Evolutionary conservation across 331 rosid species (phyloP), one percentile per base, ranked within the genome.

Genomic region (Telfairia occidentalis): DNA sequence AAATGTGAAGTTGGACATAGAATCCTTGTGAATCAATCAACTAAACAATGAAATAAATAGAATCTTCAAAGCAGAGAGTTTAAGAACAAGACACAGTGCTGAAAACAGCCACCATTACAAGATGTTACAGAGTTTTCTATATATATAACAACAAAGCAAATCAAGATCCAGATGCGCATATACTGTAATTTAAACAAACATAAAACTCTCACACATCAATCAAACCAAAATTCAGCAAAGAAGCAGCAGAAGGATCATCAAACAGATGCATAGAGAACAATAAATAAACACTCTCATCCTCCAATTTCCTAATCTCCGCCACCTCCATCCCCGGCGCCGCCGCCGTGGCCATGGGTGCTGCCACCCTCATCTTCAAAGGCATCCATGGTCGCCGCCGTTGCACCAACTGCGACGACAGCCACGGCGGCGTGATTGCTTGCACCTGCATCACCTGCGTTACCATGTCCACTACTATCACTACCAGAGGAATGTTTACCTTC

Each of bases 391-490:
- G 21, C 58, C 0, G 59, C 75, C 0, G 60, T 10, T 8, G 57
- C 26, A 18, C 24, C 57, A 28, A 29, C 37, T 0, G 52, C 75
- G 8, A 71, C 60, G 0, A 57, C 76, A 71, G 76, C 76, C 60
- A 49, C 76, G 11, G 76, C 76, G 0, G 38, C 37, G 7, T 40
- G 45, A 5, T 38, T 49, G 15, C 30, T 16, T 9, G 40, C 76
- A 71, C 37, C 6, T 28, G 29, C 59, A 23, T 5, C 73, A 66
- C 37, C 73, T 11, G 54, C 6, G 73, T 67, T 67, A 21, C 37
- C 73, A 49, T 71, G 11, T 71, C 60, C 76, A 71, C 30, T 71
- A n/a, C 76, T 30, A 71, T 49, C 75, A 70, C 75, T 70, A 9
- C 75, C 28, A 45, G 75, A 46, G 58, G 75, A 70, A 70, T 70